Evolutionary conservation across 176 grass and related monocot species (phyloP).

Genomic region (Dendrocalamus sinicus): DNA sequence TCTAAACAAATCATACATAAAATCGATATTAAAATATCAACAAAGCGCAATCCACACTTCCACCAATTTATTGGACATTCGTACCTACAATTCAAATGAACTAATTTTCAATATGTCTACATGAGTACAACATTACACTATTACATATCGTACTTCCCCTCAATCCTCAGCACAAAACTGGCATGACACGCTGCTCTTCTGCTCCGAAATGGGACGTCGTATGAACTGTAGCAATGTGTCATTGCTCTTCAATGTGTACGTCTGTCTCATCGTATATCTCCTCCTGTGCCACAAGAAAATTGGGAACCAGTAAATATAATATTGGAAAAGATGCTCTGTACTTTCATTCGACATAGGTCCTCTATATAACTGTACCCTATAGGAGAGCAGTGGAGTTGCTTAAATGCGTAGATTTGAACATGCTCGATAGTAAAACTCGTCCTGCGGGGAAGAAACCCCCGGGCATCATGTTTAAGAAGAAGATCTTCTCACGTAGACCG

Average conservation of each 20-base stretch:
- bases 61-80: not conserved
- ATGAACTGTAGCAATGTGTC: slow-evolving; percentile 2
- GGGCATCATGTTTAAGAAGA: too few species aligned
- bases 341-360: not conserved
- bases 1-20: too few species aligned
- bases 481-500: too few species aligned
- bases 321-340: not conserved
- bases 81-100: not conserved
- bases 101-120: slow-evolving; percentile 1
- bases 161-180: slow-evolving; percentile 13
- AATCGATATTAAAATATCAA: too few species aligned
- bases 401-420: not conserved
- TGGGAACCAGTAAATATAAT: not conserved
- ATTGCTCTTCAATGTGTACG: slow-evolving; percentile 65
- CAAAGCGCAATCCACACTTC: not conserved
- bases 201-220: not conserved
- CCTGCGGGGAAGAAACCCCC: too few species aligned
- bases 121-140: not conserved
- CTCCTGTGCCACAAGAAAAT: slow-evolving; percentile 51
- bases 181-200: not conserved
- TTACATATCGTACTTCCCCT: slow-evolving; percentile 14
- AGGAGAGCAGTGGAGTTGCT: not conserved
- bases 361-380: not conserved
- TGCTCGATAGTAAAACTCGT: not conserved
- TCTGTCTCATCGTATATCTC: slow-evolving; percentile 99